Base-by-base conservation (phyloP, 176 grass and related monocot genomes). In the Ananas comosus region DNA sequence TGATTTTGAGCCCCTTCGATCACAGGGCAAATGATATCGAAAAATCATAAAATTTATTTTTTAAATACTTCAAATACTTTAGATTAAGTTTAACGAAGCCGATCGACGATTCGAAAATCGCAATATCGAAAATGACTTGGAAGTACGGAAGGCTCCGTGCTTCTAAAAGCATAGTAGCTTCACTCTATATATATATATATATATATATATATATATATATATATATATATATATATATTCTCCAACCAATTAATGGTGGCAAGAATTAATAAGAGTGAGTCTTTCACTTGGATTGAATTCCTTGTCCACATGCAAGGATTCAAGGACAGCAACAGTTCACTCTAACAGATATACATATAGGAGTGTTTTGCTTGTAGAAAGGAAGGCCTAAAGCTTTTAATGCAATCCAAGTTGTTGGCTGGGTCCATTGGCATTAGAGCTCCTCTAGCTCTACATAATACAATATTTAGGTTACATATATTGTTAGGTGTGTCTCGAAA, bases 381-480 rank as follows among this genome's bases (percentile, higher is more conserved):
- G 49, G 50, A 70, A 70, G 67, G 14, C 21, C 16, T 48, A 70
- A 19, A 70, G 19, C 50, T 70, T 70, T 70, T 51, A 70, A 70
- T 70, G 66, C 33, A 2, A 50, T 53, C 67, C 17, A 70, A 70
- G 49, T 22, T 53, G 21, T 70, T 70, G 67, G 67, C 2, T 70
- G 42, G 48, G 33, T 70, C 10, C 12, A 22, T 42, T 42, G 4
- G 33, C 0, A 42, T 6, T 42, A 7, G 33, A 42, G 33, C 33
- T 42, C 33, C 33, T 42, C 5, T n/a, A n/a, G n/a, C n/a, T 42
- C 33, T 42, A 42, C 33, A 42, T 42, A 6, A 7, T 42, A 42
- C 33, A 42, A 42, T 42, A 42, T 42, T 42, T 42, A 42, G 33
- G 33, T 42, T 27, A 27, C 25, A 27, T 27, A 27, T 27, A 27